Conservation (phyloP, 257 asterid genomes). For the Henckelia pumila region DNA sequence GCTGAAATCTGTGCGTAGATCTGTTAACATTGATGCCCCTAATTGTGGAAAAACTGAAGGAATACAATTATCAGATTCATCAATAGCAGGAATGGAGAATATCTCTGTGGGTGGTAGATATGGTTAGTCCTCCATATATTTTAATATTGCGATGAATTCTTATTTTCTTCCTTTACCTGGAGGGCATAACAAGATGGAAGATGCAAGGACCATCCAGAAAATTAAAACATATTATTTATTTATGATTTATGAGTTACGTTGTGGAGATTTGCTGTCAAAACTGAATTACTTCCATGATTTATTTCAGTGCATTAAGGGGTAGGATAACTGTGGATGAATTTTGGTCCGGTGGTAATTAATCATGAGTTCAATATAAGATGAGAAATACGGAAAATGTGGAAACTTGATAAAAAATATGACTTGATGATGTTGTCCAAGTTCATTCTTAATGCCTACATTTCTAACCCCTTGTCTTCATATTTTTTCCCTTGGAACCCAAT, state of each 20-base stretch:
- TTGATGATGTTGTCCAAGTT: not conserved
- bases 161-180: not conserved
- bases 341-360: not conserved
- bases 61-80: conserved; percentile 29
- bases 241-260: not conserved
- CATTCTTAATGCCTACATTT: conserved; percentile 2
- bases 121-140: conserved; percentile 30
- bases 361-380: not conserved
- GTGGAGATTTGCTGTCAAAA: not conserved
- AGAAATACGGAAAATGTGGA: not conserved
- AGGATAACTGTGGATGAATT: not conserved
- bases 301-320: not conserved
- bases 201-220: not conserved
- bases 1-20: conserved; percentile 60
- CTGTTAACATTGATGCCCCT: conserved; percentile 37
- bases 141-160: no score
- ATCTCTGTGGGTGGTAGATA: conserved; percentile 30
- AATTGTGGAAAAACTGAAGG: conserved; percentile 29
- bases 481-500: conserved; percentile 20
- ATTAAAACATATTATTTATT: no score
- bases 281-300: not conserved
- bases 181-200: no score
- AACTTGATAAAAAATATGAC: not conserved
- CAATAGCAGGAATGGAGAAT: conserved; percentile 22
- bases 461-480: conserved; percentile 18